Evolutionary conservation across 257 asterid species (phyloP).

Genomic region (Nicotiana tomentosiformis): DNA sequence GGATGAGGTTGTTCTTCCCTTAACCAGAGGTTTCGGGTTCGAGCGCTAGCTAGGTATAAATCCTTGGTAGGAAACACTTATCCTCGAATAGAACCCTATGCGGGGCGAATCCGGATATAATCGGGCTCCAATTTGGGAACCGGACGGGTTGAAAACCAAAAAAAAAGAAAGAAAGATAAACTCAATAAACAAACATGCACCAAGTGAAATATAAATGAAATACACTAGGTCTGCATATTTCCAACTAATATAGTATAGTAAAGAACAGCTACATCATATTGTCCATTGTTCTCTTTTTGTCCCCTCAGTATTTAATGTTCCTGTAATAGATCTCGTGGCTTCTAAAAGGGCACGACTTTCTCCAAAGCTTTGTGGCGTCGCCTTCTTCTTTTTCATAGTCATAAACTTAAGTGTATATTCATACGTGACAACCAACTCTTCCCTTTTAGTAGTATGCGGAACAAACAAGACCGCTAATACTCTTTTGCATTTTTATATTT

Average conservation of each 20-base stretch:
- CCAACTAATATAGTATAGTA: background rate
- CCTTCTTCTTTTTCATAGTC: background rate
- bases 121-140: no score
- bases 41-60: no score
- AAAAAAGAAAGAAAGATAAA: no score
- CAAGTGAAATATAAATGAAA: background rate
- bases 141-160: no score
- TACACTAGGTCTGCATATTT: background rate
- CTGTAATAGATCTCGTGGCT: background rate
- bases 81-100: no score
- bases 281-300: background rate
- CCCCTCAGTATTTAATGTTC: conserved; percentile 3
- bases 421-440: background rate
- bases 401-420: no score
- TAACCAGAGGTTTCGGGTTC: no score
- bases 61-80: no score
- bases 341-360: conserved; percentile 1
- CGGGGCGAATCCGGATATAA: no score
- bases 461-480: background rate
- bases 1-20: no score
- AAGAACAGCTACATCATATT: background rate
- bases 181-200: no score
- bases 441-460: background rate
- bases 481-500: background rate
- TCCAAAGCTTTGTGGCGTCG: background rate